Evolutionary conservation across 768 basidiomycete genomes (phyloP), one percentile per base, ranked within the genome.

Genomic region (Pulveroboletus sp.): DNA sequence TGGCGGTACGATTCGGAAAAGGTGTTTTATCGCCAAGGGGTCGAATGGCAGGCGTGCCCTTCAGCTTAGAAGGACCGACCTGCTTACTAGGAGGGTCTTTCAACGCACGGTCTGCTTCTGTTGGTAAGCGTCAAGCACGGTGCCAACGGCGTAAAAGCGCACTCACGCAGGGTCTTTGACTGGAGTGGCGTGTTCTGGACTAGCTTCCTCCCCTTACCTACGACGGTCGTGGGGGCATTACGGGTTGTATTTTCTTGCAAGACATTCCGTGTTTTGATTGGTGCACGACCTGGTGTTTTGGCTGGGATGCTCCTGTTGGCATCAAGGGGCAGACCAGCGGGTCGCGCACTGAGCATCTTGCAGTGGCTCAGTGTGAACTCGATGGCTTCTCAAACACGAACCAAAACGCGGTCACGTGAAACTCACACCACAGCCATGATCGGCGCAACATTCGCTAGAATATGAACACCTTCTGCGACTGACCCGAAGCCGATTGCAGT

Each of bases 21-120:
- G 87, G 87, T 1, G 87, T 90, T 67, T 86, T 89, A 69, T 90
- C 87, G 24, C 74, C 74, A 8, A 90, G 71, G 2, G 84, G 83
- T 11, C 80, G 77, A 65, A 58, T 31, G 48, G 59, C 54, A 17
- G 56, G 53, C 3, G 67, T 57, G 36, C 56, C 62, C 49, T 53
- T 62, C 13, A 32, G 31, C 44, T 63, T 68, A 7, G 52, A 69
- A 47, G 54, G 47, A 42, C 62, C 60, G 7, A 52, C 47, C 24
- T 65, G 63, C 49, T 71, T 73, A 43, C 53, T 60, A 21, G 51
- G 50, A 27, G 13, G 47, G 31, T 57, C 57, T 51, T 60, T 67
- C 35, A 43, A 42, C 18, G 55, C 51, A 26, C 53, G 57, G 13
- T 67, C 60, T 32, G 48, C 39, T 36, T 63, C 63, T 61, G 51